These are phyloP conservation scores for Xylaria sp. DNA, from an alignment of 2,329 filamentous ascomycete species.

Conservation along the genomic window DNA sequence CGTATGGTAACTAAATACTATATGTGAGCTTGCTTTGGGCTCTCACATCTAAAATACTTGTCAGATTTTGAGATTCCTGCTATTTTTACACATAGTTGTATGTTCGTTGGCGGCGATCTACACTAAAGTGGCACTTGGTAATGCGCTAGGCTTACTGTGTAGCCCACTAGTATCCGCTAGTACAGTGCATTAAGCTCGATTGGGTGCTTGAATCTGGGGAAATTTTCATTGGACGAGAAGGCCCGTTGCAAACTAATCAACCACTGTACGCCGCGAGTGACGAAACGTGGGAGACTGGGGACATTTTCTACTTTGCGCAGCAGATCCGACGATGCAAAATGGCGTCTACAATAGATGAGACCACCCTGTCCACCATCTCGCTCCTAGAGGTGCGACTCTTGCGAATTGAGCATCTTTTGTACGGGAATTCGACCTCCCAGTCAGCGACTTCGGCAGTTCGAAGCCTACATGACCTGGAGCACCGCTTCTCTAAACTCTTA, in stretches of 20 bases:
- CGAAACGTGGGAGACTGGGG: neutral
- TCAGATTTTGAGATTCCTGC: too few relatives aligned
- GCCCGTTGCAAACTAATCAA: neutral
- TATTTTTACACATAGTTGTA: too few relatives aligned
- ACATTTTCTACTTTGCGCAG: neutral
- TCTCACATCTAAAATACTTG: too few relatives aligned
- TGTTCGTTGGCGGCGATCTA: too few relatives aligned
- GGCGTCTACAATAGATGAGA: conserved; percentile 53
- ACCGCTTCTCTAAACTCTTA: conserved; percentile 56
- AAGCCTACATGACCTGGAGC: conserved; percentile 58
- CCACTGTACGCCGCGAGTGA: neutral
- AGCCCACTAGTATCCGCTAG: too few relatives aligned
- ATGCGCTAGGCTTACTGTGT: too few relatives aligned
- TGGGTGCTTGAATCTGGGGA: conserved; percentile 7
- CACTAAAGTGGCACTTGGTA: too few relatives aligned
- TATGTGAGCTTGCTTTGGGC: too few relatives aligned
- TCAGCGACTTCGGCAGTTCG: conserved; percentile 49
- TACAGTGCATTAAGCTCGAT: neutral
- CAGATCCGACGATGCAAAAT: conserved; percentile 24
- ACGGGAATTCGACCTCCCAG: conserved; percentile 51
- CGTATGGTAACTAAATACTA: too few relatives aligned
- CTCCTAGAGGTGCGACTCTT: conserved; percentile 64
- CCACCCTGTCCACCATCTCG: conserved; percentile 59
- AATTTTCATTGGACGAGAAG: neutral
- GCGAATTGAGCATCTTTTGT: conserved; percentile 64